These are phyloP conservation scores for Pyrenopolyporus hunteri DNA, from an alignment of 495 filamentous ascomycete species.

Conservation along the genomic window DNA sequence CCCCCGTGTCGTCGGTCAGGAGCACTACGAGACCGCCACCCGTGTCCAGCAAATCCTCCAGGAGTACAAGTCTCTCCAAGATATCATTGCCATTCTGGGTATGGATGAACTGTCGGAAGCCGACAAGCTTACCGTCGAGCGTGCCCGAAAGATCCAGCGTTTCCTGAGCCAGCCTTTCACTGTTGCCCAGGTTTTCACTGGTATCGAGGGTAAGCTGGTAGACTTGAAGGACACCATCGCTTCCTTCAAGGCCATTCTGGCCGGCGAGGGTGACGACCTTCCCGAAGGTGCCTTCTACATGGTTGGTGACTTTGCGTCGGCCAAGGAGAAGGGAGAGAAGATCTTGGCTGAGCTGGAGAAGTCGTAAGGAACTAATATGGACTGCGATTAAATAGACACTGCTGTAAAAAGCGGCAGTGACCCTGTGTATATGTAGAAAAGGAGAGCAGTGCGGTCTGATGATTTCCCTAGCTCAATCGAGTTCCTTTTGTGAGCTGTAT, in stretches of 20 bases:
- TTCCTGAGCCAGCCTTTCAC: slow-evolving; percentile 99
- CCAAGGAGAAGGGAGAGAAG: slow-evolving; percentile 98
- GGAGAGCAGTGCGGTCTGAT: slow-evolving; percentile 40
- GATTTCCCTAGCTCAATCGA: slow-evolving; percentile 45
- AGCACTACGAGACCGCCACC: slow-evolving; percentile 95
- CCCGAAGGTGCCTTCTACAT: slow-evolving; percentile 98
- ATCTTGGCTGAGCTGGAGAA: slow-evolving; percentile 94
- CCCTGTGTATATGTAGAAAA: slow-evolving; percentile 50
- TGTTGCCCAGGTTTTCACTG: slow-evolving; percentile 97
- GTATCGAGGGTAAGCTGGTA: slow-evolving; percentile 97
- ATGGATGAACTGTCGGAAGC: slow-evolving; percentile 99
- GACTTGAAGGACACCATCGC: slow-evolving; percentile 97
- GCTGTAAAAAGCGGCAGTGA: slow-evolving; percentile 27
- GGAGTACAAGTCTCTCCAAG: slow-evolving; percentile 99
- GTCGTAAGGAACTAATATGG: slow-evolving; percentile 57
- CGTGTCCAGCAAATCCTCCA: slow-evolving; percentile 98
- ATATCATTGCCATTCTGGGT: slow-evolving; percentile 99
- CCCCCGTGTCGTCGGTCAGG: slow-evolving; percentile 95
- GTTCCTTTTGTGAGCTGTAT: slow-evolving; percentile 46
- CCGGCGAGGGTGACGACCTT: slow-evolving; percentile 92
- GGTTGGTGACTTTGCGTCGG: slow-evolving; percentile 95
- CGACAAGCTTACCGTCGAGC: slow-evolving; percentile 99
- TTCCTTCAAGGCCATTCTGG: slow-evolving; percentile 97
- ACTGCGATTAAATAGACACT: slow-evolving; percentile 45
- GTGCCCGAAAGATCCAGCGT: slow-evolving; percentile 98